Percentiles rank a stretch among this genome's conserved stretches.
phyloP scores from a whole-genome alignment of 257 asterid genomes.

The Leonotis leonurus region DNA sequence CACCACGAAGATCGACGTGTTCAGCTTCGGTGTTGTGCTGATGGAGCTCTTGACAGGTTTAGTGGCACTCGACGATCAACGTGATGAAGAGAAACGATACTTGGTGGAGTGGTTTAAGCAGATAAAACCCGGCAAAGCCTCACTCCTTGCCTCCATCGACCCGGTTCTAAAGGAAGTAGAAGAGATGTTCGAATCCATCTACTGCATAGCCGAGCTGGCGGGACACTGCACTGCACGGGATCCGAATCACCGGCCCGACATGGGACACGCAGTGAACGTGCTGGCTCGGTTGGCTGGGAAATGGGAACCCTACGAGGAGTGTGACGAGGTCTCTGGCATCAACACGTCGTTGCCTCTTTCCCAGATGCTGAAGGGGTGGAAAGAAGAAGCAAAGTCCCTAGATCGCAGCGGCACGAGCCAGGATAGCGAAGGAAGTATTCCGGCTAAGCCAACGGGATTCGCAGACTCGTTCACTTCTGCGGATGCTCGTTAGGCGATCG shows the following conservation, averaged over 20 bases:
- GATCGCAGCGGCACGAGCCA: slow-evolving; percentile 36
- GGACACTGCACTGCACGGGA: slow-evolving; percentile 80
- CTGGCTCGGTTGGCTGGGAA: slow-evolving; percentile 42
- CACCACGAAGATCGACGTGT: slow-evolving; percentile 69
- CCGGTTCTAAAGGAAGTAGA: slow-evolving; percentile 43
- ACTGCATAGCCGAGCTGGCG: slow-evolving; percentile 45
- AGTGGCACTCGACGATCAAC: slow-evolving; percentile 38
- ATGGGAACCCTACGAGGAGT: slow-evolving; percentile 57
- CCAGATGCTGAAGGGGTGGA: slow-evolving; percentile 63
- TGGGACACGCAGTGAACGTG: slow-evolving; percentile 61
- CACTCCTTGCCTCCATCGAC: slow-evolving; percentile 44
- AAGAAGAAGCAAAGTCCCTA: slow-evolving; percentile 38
- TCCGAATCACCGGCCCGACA: slow-evolving; percentile 69
- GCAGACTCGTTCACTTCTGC: slow-evolving; percentile 54
- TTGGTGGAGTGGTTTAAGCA: slow-evolving; percentile 72
- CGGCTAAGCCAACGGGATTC: slow-evolving; percentile 53
- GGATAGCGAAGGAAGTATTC: slow-evolving; percentile 60
- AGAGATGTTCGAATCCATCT: slow-evolving; percentile 40
- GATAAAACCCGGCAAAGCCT: slow-evolving; percentile 37
- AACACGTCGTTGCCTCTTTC: slow-evolving; percentile 42
- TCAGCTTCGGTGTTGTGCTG: slow-evolving; percentile 72
- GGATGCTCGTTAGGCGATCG: slow-evolving; percentile 55
- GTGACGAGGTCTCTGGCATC: slow-evolving; percentile 26
- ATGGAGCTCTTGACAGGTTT: slow-evolving; percentile 64
- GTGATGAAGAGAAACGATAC: slow-evolving; percentile 61